Evolutionary conservation across 176 grass and related monocot species (phyloP).

Genomic region (Carex myosuroides): DNA sequence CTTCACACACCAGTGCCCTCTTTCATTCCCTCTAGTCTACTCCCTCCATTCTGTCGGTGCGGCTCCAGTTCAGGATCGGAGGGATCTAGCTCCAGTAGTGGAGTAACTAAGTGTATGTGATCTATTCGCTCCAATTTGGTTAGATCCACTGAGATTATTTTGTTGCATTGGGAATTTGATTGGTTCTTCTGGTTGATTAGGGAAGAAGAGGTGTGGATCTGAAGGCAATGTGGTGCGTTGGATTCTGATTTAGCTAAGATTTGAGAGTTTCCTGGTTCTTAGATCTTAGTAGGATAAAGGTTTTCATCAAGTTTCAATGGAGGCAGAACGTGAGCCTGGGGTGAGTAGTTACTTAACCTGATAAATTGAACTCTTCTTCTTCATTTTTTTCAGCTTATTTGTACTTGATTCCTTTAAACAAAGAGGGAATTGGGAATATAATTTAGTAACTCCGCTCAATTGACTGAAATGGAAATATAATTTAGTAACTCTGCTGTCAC

Average conservation of each 20-base stretch:
- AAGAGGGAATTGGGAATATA: background rate
- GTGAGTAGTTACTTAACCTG: constrained; percentile 4
- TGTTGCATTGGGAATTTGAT: background rate
- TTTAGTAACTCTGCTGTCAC: background rate
- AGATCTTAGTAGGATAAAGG: background rate
- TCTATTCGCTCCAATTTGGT: background rate
- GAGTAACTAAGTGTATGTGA: background rate
- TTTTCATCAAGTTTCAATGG: constrained; percentile 10
- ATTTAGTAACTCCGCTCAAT: background rate
- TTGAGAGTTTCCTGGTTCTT: background rate
- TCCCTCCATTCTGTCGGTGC: constrained; percentile 19
- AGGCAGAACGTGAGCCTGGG: background rate
- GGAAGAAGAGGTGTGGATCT: background rate
- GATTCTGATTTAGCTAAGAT: constrained; percentile 5
- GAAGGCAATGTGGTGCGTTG: constrained; percentile 11
- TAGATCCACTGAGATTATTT: constrained; percentile 2
- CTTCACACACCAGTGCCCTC: constrained; percentile 1
- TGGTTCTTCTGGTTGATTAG: background rate
- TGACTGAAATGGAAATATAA: background rate
- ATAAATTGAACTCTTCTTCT: background rate
- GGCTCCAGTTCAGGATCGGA: background rate
- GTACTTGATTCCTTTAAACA: background rate
- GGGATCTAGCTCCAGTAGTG: background rate
- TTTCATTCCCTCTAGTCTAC: background rate
- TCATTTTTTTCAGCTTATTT: background rate